These are phyloP conservation scores for Lophiostoma macrostomum DNA, from an alignment of 495 filamentous ascomycete species.

Conservation along the genomic window DNA sequence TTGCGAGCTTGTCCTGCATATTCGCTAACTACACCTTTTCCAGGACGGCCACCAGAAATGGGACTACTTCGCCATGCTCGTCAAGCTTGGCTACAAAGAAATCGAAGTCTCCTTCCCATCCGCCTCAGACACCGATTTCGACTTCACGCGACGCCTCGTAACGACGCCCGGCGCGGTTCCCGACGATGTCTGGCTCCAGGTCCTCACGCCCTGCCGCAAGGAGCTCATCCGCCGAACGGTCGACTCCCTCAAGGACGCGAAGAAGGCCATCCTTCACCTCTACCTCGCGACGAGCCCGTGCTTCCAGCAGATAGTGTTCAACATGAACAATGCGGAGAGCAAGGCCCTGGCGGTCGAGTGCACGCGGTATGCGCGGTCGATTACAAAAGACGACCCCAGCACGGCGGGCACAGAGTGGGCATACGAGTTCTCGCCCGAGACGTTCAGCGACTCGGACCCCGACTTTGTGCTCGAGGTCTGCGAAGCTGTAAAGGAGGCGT, in stretches of 20 bases:
- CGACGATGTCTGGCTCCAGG: constrained; percentile 93
- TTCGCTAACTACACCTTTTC: background rate
- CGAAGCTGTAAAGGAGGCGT: constrained; percentile 93
- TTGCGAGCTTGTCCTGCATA: no score
- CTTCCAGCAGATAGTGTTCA: constrained; percentile 87
- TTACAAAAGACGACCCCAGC: constrained; percentile 91
- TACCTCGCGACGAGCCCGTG: constrained; percentile 94
- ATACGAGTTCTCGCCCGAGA: constrained; percentile 95
- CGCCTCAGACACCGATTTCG: constrained; percentile 89
- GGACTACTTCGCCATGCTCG: constrained; percentile 91
- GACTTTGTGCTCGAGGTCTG: constrained; percentile 84
- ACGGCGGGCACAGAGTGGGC: constrained; percentile 79
- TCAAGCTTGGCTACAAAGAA: constrained; percentile 93
- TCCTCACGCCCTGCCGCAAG: constrained; percentile 87
- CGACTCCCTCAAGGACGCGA: constrained; percentile 80
- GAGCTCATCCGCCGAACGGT: constrained; percentile 91
- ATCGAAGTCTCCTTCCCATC: constrained; percentile 97
- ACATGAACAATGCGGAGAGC: constrained; percentile 77
- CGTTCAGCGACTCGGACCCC: constrained; percentile 85
- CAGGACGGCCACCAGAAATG: constrained; percentile 93
- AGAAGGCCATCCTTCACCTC: constrained; percentile 95
- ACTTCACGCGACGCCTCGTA: constrained; percentile 86
- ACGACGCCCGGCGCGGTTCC: constrained; percentile 83
- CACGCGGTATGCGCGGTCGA: constrained; percentile 77
- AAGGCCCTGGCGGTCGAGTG: constrained; percentile 82